Percentiles rank a stretch among this genome's conserved stretches.
These are phyloP conservation scores for Solanum hybrid DNA, from an alignment of 305 asterid genomes.

Conservation along the genomic window DNA sequence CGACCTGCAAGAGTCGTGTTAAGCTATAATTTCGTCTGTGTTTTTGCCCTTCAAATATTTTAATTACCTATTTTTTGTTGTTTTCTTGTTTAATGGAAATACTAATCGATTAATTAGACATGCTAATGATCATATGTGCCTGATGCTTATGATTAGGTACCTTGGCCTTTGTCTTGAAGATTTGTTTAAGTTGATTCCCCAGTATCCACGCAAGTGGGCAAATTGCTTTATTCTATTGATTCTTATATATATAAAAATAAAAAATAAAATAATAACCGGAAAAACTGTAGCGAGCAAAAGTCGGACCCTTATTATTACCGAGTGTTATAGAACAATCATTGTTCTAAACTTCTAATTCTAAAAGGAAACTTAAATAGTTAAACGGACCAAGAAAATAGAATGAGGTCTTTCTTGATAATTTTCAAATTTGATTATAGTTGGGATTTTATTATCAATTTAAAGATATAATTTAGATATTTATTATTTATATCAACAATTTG, in stretches of 20 bases:
- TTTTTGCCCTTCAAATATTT: background rate
- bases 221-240: background rate
- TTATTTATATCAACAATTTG: too few relatives aligned
- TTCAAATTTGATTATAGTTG: background rate
- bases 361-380: background rate
- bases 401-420: background rate
- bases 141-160: background rate
- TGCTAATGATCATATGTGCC: background rate
- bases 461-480: background rate
- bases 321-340: background rate
- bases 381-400: background rate
- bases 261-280: background rate
- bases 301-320: background rate
- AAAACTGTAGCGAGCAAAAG: background rate
- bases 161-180: background rate
- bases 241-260: background rate
- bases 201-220: background rate
- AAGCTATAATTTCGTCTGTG: conserved; percentile 13
- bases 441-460: background rate
- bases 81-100: background rate
- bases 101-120: background rate
- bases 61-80: background rate
- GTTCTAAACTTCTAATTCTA: background rate
- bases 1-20: conserved; percentile 38
- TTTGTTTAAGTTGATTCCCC: background rate